These are phyloP conservation scores for Persicaria tinctoria DNA, from an alignment of 148 eudicot species.

Conservation along the genomic window DNA sequence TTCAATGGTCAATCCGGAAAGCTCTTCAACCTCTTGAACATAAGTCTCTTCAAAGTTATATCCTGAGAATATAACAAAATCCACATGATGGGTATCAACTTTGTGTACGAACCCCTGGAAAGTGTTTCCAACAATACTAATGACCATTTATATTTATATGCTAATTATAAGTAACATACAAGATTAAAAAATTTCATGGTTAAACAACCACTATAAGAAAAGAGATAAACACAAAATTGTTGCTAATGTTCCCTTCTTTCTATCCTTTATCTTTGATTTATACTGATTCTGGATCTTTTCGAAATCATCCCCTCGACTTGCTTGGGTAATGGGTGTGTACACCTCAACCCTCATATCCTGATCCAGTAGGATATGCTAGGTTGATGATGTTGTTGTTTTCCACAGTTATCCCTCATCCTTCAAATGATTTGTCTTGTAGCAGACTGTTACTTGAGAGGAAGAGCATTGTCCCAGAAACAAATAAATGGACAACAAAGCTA, in stretches of 20 bases:
- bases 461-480: neutral
- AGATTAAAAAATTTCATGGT: neutral
- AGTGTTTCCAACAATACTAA: neutral
- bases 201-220: neutral
- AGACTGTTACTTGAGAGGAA: neutral
- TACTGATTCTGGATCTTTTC: no score
- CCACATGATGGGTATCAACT: neutral
- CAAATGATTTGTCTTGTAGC: neutral
- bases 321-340: no score
- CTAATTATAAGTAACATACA: neutral
- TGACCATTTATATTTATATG: neutral
- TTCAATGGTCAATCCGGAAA: conserved; percentile 30
- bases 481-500: neutral
- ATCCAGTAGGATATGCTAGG: no score
- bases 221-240: neutral
- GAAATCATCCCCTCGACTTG: no score
- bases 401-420: neutral
- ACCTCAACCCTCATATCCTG: no score
- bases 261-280: no score
- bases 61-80: conserved; percentile 29
- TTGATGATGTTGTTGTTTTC: no score
- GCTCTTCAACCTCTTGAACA: conserved; percentile 66
- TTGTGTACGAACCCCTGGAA: neutral
- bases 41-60: conserved; percentile 57
- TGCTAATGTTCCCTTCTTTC: no score